Conservation (phyloP, 2,329 filamentous ascomycete genomes). For the Dryadomyces sulphureus region DNA sequence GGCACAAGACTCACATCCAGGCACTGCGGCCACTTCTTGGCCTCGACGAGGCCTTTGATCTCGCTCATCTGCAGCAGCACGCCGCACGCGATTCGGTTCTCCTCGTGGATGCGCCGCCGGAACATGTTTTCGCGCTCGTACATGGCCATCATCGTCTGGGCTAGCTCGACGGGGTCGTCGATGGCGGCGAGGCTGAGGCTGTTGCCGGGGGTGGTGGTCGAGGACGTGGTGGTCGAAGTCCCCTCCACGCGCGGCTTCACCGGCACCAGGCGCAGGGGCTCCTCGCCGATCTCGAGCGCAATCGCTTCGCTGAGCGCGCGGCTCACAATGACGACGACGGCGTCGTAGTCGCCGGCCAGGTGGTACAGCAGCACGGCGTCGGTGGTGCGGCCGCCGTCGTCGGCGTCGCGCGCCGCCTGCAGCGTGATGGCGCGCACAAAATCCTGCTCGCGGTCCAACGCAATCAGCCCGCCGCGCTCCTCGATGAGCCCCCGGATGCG, state of each 20-base stretch:
- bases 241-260: conserved; percentile 52
- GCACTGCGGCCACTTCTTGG: conserved; percentile 39
- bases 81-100: conserved; percentile 40
- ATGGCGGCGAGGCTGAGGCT: conserved; percentile 47
- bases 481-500: conserved; percentile 81
- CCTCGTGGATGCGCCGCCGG: conserved; percentile 39
- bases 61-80: conserved; percentile 45
- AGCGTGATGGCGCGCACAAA: conserved; percentile 87
- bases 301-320: conserved; percentile 82
- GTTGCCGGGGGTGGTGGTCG: conserved; percentile 37
- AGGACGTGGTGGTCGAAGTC: conserved; percentile 21
- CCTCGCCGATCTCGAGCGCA: conserved; percentile 70
- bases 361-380: conserved; percentile 93
- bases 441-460: conserved; percentile 62
- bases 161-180: conserved; percentile 45
- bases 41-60: conserved; percentile 42
- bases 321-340: conserved; percentile 80
- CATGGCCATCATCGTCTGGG: conserved; percentile 47
- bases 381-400: conserved; percentile 84
- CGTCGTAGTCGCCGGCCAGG: conserved; percentile 87
- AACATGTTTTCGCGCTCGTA: conserved; percentile 48
- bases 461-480: conserved; percentile 67
- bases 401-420: conserved; percentile 80
- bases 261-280: conserved; percentile 62
- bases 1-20: conserved; percentile 35